These are phyloP conservation scores for Sanghuangporus weigelae DNA, from an alignment of 1,284 basidiomycete species.

Conservation along the genomic window DNA sequence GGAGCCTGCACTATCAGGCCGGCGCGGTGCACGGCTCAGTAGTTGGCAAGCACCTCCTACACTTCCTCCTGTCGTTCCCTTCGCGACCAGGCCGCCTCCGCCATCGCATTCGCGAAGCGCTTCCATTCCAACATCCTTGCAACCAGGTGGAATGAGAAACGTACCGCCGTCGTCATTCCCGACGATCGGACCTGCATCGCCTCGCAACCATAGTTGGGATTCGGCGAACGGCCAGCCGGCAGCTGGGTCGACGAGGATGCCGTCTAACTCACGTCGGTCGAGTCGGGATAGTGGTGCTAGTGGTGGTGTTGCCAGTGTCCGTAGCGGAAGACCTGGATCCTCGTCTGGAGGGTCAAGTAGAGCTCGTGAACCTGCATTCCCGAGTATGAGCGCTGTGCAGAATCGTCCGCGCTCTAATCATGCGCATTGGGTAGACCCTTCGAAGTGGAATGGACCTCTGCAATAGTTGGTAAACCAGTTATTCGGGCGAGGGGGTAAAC, in stretches of 20 bases:
- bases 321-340: not conserved
- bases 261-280: not conserved
- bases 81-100: not conserved
- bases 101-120: not conserved
- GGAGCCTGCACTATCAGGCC: constrained; percentile 11
- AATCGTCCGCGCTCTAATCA: not conserved
- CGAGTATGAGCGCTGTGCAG: not conserved
- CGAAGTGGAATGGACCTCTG: constrained; percentile 15
- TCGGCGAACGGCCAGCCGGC: constrained; percentile 2
- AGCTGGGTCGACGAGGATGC: not conserved
- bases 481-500: not conserved
- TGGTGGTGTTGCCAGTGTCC: not conserved
- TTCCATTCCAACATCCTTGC: not conserved
- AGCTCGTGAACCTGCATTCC: constrained; percentile 3
- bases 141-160: not conserved
- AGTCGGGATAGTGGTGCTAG: not conserved
- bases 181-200: not conserved
- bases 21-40: constrained; percentile 3
- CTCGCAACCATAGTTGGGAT: constrained; percentile 16
- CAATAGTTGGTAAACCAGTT: not conserved
- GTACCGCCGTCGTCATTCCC: not conserved
- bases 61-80: not conserved
- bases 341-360: not conserved
- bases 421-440: constrained; percentile 15
- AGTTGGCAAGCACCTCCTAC: constrained; percentile 12